These are phyloP conservation scores for Physcomitrellopsis africana DNA, from an alignment of 225 moss, liverwort and hornwort genomes.

Conservation along the genomic window DNA sequence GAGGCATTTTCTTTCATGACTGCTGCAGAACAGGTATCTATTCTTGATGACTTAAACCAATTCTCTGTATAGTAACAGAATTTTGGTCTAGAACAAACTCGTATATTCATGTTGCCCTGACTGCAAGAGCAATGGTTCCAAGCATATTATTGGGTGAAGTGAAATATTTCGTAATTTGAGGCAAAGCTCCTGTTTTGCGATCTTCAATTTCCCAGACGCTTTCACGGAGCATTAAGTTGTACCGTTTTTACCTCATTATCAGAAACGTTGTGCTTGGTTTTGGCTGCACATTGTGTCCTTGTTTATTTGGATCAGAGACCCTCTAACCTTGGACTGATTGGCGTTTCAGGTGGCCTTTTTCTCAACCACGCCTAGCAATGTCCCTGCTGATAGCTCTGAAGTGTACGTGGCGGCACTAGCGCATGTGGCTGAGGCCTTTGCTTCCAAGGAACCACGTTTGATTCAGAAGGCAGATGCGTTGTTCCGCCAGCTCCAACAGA, in stretches of 20 bases:
- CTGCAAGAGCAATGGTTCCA: conserved; percentile 13
- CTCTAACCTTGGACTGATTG: conserved; percentile 11
- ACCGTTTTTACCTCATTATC: not conserved
- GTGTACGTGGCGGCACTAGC: conserved; percentile 83
- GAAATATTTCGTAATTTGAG: conserved; percentile 7
- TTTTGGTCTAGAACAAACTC: not conserved
- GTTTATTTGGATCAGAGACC: not conserved
- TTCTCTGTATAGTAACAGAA: not conserved
- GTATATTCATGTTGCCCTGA: not conserved
- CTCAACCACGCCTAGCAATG: conserved; percentile 70
- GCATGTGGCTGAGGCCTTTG: conserved; percentile 79
- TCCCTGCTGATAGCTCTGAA: conserved; percentile 84
- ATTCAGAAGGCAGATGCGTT: conserved; percentile 88
- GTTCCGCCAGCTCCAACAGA: conserved; percentile 79
- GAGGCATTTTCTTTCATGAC: conserved; percentile 77
- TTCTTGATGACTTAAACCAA: not conserved
- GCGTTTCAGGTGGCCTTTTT: conserved; percentile 70
- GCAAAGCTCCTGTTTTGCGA: not conserved
- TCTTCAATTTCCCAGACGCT: not conserved
- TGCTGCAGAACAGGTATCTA: conserved; percentile 74
- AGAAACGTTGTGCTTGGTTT: not conserved
- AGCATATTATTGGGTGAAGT: conserved; percentile 8
- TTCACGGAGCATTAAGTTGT: not conserved
- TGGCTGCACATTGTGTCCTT: conserved; percentile 13
- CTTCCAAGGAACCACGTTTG: conserved; percentile 69